These are phyloP conservation scores for Diaporthe caulivora DNA, from an alignment of 2,329 filamentous ascomycete genomes.

Conservation along the genomic window DNA sequence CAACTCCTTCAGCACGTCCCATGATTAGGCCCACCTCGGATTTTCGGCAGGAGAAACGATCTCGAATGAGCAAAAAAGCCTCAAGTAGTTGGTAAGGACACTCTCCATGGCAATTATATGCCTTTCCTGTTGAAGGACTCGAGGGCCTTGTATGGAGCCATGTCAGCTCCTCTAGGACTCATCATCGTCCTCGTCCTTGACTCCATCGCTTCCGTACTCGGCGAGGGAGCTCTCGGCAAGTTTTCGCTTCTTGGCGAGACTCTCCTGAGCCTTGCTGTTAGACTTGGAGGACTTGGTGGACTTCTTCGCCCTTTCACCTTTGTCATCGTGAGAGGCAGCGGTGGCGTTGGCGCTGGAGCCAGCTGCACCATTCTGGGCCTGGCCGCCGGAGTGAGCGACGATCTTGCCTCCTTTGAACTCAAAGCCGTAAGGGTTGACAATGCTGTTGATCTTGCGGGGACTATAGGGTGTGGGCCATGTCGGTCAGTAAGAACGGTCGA, in stretches of 20 bases:
- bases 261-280: not conserved
- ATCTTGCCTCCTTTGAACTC: conserved; percentile 28
- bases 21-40: too few relatives aligned
- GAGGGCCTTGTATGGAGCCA: not conserved
- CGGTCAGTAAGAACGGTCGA: not conserved
- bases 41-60: too few relatives aligned
- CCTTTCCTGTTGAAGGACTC: not conserved
- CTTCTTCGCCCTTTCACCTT: not conserved
- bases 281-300: not conserved
- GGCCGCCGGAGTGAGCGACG: not conserved
- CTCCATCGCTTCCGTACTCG: not conserved
- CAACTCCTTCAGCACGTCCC: not conserved
- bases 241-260: conserved; percentile 25
- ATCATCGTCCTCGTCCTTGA: not conserved
- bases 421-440: conserved; percentile 21
- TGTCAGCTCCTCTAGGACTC: not conserved
- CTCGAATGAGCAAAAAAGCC: not conserved
- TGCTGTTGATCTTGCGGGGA: conserved; percentile 23
- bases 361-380: not conserved
- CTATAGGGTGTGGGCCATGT: not conserved
- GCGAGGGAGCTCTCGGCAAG: not conserved
- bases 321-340: not conserved
- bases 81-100: not conserved
- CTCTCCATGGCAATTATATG: not conserved
- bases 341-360: not conserved